A percentile compares a stretch with the other conserved stretches of the same genome.
Conservation (phyloP, 139 green algal genomes). For the Eudorina sp. region DNA sequence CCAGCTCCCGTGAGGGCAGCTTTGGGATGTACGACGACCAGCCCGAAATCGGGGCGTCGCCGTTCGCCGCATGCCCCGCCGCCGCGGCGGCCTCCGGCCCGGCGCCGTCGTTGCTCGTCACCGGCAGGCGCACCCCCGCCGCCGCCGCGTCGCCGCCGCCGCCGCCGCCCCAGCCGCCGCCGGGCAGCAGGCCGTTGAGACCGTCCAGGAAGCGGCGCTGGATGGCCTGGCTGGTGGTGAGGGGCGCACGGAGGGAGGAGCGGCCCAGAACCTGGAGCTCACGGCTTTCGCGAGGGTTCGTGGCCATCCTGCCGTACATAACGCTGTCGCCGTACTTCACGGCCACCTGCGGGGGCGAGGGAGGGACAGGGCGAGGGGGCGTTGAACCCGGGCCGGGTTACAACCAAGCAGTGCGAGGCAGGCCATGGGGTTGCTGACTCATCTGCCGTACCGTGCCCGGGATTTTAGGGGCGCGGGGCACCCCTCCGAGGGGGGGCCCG, state of each 20-base stretch:
- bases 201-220: constrained; percentile 10
- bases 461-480: not conserved
- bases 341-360: not conserved
- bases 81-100: not conserved
- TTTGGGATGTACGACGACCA: not conserved
- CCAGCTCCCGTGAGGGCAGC: not conserved
- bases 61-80: too few species aligned
- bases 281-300: not conserved
- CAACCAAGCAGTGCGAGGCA: too few species aligned
- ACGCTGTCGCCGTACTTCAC: constrained; percentile 45
- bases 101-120: too few species aligned
- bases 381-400: too few species aligned
- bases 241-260: not conserved
- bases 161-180: not conserved
- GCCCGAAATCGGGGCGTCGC: too few species aligned
- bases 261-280: not conserved
- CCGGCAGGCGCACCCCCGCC: not conserved
- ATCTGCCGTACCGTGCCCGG: too few species aligned
- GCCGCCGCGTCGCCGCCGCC: not conserved
- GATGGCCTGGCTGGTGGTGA: not conserved
- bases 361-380: not conserved
- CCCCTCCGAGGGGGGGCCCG: too few species aligned
- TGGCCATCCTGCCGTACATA: constrained; percentile 10
- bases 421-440: too few species aligned
- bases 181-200: not conserved